Conservation (phyloP, 1,284 basidiomycete species). For the Tylopilus sp. region DNA sequence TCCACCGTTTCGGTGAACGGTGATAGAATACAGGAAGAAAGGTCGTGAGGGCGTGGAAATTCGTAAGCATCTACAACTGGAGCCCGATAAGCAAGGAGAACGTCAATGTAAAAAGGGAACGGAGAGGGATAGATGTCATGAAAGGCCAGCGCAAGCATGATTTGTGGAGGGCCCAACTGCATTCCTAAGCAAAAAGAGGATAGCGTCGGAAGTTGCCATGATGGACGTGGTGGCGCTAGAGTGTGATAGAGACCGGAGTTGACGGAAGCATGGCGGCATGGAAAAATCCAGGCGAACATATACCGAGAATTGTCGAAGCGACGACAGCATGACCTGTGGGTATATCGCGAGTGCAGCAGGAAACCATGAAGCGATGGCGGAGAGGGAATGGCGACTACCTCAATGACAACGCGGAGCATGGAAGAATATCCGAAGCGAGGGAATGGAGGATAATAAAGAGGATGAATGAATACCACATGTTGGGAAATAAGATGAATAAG, state of each 20-base stretch:
- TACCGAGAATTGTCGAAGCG: slow-evolving; percentile 18
- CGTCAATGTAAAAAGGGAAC: slow-evolving; percentile 5
- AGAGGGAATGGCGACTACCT: slow-evolving; percentile 22
- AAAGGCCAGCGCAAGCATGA: slow-evolving; percentile 3
- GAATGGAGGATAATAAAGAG: slow-evolving; percentile 24
- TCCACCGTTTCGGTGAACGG: slow-evolving; percentile 20
- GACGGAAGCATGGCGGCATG: slow-evolving; percentile 26
- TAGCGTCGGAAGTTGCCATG: slow-evolving; percentile 20
- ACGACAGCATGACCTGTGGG: slow-evolving; percentile 21
- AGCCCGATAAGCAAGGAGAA: slow-evolving; percentile 2
- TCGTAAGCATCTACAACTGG: slow-evolving; percentile 28
- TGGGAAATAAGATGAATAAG: slow-evolving; percentile 31
- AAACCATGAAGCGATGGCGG: slow-evolving; percentile 11
- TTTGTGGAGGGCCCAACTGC: neutral
- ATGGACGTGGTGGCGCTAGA: slow-evolving; percentile 1
- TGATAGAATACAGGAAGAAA: slow-evolving; percentile 29
- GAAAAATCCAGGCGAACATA: slow-evolving; percentile 26
- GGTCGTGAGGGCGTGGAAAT: slow-evolving; percentile 29
- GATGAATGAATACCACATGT: slow-evolving; percentile 26
- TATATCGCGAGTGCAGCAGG: slow-evolving; percentile 22
- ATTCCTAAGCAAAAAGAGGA: slow-evolving; percentile 6
- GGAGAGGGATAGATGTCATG: slow-evolving; percentile 10
- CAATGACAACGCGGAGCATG: slow-evolving; percentile 19
- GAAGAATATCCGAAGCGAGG: slow-evolving; percentile 27
- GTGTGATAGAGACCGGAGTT: slow-evolving; percentile 22